Evolutionary conservation across 768 basidiomycete species (phyloP), one percentile per base, ranked within the genome.

Genomic region (Ramaria sp.): DNA sequence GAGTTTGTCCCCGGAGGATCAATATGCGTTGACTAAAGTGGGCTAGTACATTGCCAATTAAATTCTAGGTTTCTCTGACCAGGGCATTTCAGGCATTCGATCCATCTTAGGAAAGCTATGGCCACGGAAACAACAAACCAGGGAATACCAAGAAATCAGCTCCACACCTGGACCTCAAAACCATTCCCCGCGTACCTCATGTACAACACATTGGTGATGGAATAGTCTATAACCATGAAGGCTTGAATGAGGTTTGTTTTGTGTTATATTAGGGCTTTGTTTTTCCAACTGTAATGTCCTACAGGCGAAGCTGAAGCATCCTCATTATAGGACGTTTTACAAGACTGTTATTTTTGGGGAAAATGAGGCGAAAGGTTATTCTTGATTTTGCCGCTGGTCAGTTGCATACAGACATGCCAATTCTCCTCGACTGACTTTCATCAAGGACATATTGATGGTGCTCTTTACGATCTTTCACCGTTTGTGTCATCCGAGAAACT

Each of bases 121-220:
- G 91, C 0, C 90, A 93, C 62, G 88, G 90, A 1, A 90, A 90
- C 67, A 88, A 89, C 73, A 88, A 89, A 73, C 89, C 85, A 0
- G 78, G 82, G 52, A 69, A 71, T 42, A 81, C 82, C 20, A 77
- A 75, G 61, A 84, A 84, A 62, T 91, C 89, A 3, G 85, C 93
- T 61, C 79, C 92, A 13, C 88, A 91, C 63, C 87, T 89, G 0
- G 87, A 92, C 65, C 78, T 93, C 61, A 94, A 91, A 73, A 92
- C 88, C 37, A 89, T 95, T 57, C 89, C 92, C 0, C 77, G 83
- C 22, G 82, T 86, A 1, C 88, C 88, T 1, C 88, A 93, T 63
- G 92, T 95, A 1, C 92, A 95, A 65, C 81, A 94, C 52, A 93
- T 94, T 63, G 91, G 91, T 7, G 92, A 93, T 62, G 91, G 92